Percentiles rank a stretch among this genome's conserved stretches.
These are phyloP conservation scores for Cylindrotheca fusiformis DNA, from an alignment of 108 stramenopile genomes.

Conservation along the genomic window DNA sequence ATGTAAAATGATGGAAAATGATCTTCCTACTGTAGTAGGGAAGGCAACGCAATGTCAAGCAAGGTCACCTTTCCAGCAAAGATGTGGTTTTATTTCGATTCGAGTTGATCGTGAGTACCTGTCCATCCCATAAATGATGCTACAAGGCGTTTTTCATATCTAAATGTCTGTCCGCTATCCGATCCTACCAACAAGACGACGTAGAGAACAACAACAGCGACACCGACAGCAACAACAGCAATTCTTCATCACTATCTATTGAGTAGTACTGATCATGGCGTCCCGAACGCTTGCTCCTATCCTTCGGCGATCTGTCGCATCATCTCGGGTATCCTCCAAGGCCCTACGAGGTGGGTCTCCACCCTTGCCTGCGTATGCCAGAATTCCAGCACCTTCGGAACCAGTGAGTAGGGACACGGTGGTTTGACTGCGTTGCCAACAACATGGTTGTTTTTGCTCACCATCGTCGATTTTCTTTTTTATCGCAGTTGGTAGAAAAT, in stretches of 20 bases:
- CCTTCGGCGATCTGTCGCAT: constrained; percentile 57
- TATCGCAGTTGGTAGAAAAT: constrained; percentile 83
- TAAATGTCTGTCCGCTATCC: background rate
- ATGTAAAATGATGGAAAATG: too few species aligned
- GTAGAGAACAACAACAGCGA: background rate
- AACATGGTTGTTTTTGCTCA: too few species aligned
- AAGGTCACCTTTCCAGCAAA: too few species aligned
- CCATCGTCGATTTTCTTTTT: background rate
- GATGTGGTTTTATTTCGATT: too few species aligned
- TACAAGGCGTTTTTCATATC: too few species aligned
- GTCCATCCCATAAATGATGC: too few species aligned
- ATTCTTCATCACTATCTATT: background rate
- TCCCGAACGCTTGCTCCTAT: constrained; percentile 46
- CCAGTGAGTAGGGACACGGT: too few species aligned
- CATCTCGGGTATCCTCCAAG: constrained; percentile 38
- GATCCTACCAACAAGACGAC: background rate
- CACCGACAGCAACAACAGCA: background rate
- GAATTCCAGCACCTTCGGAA: constrained; percentile 70
- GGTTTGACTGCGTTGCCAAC: too few species aligned
- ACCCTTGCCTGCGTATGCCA: constrained; percentile 79
- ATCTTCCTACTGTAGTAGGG: too few species aligned
- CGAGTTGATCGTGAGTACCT: too few species aligned
- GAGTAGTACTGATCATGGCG: constrained; percentile 24
- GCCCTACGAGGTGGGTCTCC: constrained; percentile 56
- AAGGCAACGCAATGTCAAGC: too few species aligned